Evolutionary conservation across 2,329 filamentous ascomycete species (phyloP), one percentile per base, ranked within the genome.

Genomic region (Fusarium veterinarium): DNA sequence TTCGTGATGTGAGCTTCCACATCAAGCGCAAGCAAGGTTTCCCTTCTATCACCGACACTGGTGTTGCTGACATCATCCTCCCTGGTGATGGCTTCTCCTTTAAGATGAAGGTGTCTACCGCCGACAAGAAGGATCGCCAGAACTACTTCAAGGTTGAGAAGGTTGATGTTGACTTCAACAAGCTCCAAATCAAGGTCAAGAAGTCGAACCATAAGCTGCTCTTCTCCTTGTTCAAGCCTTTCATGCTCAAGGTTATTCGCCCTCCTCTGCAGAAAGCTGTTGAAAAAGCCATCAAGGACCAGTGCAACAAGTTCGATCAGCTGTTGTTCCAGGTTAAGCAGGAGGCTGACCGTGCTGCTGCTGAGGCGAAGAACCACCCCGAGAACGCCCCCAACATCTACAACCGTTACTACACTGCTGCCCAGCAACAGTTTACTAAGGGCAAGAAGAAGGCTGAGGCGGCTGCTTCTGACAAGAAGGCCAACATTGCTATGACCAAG

Each of bases 81-180:
- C 93, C 93, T 31, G 96, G 95, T 37, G 89, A 92, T 46, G 96
- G 96, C 40, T 92, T 99, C 81, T 93, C 92, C 78, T 97, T 98
- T 89, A 95, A 95, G 83, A 90, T 98, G 79, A 93, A 94, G 80
- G 88, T 97, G 76, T 93, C 95, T 63, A 95, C 91, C 51, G 91
- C 94, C 6, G 91, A 95, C 58, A 89, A 91, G 80, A 87, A 86
- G 25, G 95, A 97, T 78, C 85, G 87, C 33, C 90, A 93, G 77
- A 91, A 96, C 81, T 96, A 97, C 84, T 95, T 98, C 89, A 98
- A 97, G 89, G 89, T 98, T 68, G 94, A 97, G 79, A 95, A 93
- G 82, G 92, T 97, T 6, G 87, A 93, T 44, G 93, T 97, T 25
- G 91, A 94, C 76, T 90, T 97, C 75, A 93, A 93, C 84, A 82